A percentile compares a stretch with the other conserved stretches of the same genome.
phyloP scores from a whole-genome alignment of 495 filamentous ascomycete species.

The Bombardia bombarda region DNA sequence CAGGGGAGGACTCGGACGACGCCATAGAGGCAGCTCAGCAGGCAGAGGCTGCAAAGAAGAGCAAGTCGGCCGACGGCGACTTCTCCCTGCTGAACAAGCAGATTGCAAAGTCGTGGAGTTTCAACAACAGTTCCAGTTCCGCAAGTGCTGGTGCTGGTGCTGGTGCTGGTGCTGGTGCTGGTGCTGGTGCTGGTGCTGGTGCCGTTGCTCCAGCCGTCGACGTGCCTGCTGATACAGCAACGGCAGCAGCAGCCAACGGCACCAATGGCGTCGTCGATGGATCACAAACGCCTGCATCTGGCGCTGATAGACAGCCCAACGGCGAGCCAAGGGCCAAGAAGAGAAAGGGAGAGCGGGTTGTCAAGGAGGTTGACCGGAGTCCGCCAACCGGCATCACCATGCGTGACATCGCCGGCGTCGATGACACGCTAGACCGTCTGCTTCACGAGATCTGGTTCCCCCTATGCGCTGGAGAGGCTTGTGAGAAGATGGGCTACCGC shows the following conservation, averaged over 20 bases:
- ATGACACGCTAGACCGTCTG: slow-evolving; percentile 67
- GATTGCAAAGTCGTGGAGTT: slow-evolving; percentile 54
- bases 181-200: neutral
- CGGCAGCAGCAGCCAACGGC: neutral
- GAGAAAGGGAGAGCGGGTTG: slow-evolving; percentile 37
- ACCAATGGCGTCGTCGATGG: neutral
- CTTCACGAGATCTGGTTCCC: slow-evolving; percentile 78
- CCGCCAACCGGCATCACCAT: slow-evolving; percentile 72
- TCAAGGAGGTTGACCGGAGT: slow-evolving; percentile 47
- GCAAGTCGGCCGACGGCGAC: slow-evolving; percentile 16
- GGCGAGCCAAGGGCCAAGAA: slow-evolving; percentile 64
- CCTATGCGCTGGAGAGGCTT: slow-evolving; percentile 52
- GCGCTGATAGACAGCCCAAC: slow-evolving; percentile 34
- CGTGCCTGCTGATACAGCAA: too few relatives aligned
- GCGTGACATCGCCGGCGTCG: slow-evolving; percentile 77
- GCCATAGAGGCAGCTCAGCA: slow-evolving; percentile 56
- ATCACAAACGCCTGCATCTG: slow-evolving; percentile 2
- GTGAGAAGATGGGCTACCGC: slow-evolving; percentile 52
- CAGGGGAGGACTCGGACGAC: slow-evolving; percentile 51
- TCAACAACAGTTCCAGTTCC: slow-evolving; percentile 10
- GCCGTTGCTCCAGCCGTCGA: neutral
- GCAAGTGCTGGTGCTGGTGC: slow-evolving; percentile 6
- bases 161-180: neutral
- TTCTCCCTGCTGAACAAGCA: slow-evolving; percentile 24
- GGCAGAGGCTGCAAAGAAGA: slow-evolving; percentile 16